These are phyloP conservation scores for Serendipita indica DNA, from an alignment of 768 basidiomycete genomes.

Conservation along the genomic window DNA sequence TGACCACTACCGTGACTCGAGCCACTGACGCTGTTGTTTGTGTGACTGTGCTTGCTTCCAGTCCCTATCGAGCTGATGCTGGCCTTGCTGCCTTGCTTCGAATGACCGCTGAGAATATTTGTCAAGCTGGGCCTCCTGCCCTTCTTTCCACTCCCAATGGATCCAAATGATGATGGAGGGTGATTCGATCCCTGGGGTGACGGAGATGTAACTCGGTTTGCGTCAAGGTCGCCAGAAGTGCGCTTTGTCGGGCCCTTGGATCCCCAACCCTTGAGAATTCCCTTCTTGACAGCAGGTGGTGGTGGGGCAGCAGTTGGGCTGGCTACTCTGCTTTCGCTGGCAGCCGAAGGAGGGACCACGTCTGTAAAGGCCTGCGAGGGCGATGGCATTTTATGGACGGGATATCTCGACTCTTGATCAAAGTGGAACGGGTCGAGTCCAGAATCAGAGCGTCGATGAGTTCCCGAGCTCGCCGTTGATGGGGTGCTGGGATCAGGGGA, in stretches of 20 bases:
- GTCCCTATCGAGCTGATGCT: not conserved
- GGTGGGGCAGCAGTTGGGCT: not conserved
- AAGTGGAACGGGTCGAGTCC: conserved; percentile 41
- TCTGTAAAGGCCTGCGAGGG: conserved; percentile 6
- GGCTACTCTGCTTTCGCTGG: not conserved
- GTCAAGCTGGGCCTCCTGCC: not conserved
- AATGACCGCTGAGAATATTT: not conserved
- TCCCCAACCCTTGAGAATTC: conserved; percentile 7
- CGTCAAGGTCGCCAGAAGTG: not conserved
- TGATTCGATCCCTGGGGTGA: not conserved
- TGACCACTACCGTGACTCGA: not conserved
- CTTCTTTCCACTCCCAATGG: not conserved
- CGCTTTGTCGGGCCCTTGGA: conserved; percentile 6
- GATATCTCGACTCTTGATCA: conserved; percentile 62
- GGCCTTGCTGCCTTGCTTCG: conserved; percentile 3
- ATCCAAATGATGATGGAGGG: conserved; percentile 7
- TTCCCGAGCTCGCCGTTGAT: conserved; percentile 22
- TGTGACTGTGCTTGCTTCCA: not conserved
- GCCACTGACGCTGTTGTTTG: conserved; percentile 2
- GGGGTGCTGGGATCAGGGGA: conserved; percentile 12
- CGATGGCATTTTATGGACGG: conserved; percentile 18
- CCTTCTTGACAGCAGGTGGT: not conserved
- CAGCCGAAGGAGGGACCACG: not conserved
- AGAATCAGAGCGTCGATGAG: conserved; percentile 26
- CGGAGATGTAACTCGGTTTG: not conserved